These are phyloP conservation scores for Aspergillus sp. DNA, from an alignment of 2,329 filamentous ascomycete genomes.

Conservation along the genomic window DNA sequence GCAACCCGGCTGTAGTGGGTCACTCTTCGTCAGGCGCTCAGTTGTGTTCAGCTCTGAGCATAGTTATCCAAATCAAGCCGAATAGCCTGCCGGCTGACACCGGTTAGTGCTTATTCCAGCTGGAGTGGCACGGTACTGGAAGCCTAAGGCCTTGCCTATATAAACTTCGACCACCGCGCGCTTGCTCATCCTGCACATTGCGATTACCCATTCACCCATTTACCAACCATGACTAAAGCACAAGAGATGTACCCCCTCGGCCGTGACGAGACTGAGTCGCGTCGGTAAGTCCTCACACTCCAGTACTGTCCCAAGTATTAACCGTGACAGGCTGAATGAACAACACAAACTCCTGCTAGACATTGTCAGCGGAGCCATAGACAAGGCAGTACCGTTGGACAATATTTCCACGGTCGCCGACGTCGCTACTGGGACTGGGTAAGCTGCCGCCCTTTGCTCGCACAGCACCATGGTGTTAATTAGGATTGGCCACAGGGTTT, in stretches of 20 bases:
- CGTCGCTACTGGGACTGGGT: conserved; percentile 9
- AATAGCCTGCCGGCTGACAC: too few species aligned
- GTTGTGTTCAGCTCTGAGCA: too few species aligned
- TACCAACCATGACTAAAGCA: not conserved
- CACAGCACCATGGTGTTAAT: not conserved
- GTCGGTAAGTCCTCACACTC: not conserved
- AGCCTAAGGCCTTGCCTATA: too few species aligned
- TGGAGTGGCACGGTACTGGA: too few species aligned
- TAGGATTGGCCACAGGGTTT: not conserved
- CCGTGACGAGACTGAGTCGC: not conserved
- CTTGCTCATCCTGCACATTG: too few species aligned
- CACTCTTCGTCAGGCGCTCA: too few species aligned
- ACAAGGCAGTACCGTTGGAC: not conserved
- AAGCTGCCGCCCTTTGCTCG: not conserved
- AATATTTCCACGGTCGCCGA: not conserved
- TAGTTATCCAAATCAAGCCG: too few species aligned
- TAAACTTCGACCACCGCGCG: too few species aligned
- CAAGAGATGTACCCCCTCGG: conserved; percentile 1
- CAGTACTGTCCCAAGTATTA: not conserved
- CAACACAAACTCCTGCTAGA: conserved; percentile 5
- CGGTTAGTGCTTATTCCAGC: too few species aligned
- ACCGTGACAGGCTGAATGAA: not conserved
- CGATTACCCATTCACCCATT: not conserved
- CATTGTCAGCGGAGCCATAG: not conserved
- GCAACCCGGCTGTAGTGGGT: too few species aligned